phyloP scores from a whole-genome alignment of 1,139 yeast genomes.

The Geotrichum aggregatum region DNA sequence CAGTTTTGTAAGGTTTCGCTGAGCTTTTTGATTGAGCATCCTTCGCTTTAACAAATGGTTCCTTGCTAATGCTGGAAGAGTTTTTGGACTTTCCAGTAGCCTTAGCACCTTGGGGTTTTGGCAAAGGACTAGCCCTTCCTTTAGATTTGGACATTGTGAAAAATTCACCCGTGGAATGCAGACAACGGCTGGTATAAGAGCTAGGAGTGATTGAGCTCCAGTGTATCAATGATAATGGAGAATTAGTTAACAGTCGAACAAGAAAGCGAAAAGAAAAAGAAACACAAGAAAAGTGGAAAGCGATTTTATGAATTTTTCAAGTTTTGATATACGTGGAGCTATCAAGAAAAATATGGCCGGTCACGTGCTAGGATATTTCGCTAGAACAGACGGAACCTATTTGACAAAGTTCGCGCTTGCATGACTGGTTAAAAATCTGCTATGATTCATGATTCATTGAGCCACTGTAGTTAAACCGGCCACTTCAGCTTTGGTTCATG shows the following conservation, averaged over 20 bases:
- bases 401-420: too few species aligned
- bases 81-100: background rate
- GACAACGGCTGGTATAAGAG: background rate
- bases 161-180: background rate
- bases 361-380: too few species aligned
- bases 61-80: background rate
- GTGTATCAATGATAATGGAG: background rate
- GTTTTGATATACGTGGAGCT: slow-evolving; percentile 5
- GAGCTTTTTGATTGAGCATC: background rate
- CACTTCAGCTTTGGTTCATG: too few species aligned
- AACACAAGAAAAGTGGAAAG: background rate
- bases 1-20: slow-evolving; percentile 44
- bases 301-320: slow-evolving; percentile 3
- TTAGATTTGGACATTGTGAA: slow-evolving; percentile 1
- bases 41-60: background rate
- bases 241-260: background rate
- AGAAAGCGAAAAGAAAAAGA: background rate
- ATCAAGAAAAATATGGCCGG: too few species aligned
- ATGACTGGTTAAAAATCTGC: too few species aligned
- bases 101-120: background rate
- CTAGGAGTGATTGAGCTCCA: background rate
- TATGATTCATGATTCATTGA: too few species aligned
- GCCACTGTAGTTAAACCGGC: too few species aligned
- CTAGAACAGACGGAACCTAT: too few species aligned
- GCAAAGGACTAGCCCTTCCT: background rate